Base-by-base conservation (phyloP, 2,329 filamentous ascomycete species). In the Diaporthe aspalathi region DNA sequence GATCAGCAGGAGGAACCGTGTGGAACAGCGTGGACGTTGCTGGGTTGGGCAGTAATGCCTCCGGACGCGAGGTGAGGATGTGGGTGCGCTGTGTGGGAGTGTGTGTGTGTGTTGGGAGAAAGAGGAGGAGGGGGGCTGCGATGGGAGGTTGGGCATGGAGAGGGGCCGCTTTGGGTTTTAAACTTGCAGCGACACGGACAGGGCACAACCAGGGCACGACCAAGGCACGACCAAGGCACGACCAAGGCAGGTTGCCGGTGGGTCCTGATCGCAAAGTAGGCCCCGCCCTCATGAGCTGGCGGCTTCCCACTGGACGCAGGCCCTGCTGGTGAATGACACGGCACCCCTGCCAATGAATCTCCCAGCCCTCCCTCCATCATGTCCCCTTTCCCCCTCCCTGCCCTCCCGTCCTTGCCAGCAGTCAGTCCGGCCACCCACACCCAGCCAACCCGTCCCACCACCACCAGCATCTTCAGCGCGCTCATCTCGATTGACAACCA, bases 151-250 rank as follows among this genome's bases (percentile, higher is more conserved):
- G 72, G 72, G 72, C 72, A 71, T 57, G 49, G 71, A 73, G 62
- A 70, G 68, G 71, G 68, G 66, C 54, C 40, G 56, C 52, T 67
- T 73, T 71, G 72, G 72, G 72, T 73, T 73, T 73, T 73, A 73
- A 73, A 67, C 68, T 73, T 71, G 69, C 69, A 71, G 72, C 53
- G 29, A 49, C 63, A 45, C 47, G 56, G 65, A 60, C 63, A 71
- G 68, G 68, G 56, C 50, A 66, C 43, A 45, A 35, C 32, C 32
- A 35, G 9, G 32, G 32, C 32, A 35, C n/a, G n/a, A n/a, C n/a
- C n/a, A n/a, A n/a, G 29, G 38, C 63, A 45, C n/a, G n/a, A n/a
- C n/a, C n/a, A n/a, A n/a, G n/a, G n/a, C n/a, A n/a, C 32, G 8
- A 62, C 53, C 69, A 71, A 32, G 57, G 53, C 50, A 54, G n/a